Conservation (phyloP, 441 rosid species). For the Melastoma candidum region DNA sequence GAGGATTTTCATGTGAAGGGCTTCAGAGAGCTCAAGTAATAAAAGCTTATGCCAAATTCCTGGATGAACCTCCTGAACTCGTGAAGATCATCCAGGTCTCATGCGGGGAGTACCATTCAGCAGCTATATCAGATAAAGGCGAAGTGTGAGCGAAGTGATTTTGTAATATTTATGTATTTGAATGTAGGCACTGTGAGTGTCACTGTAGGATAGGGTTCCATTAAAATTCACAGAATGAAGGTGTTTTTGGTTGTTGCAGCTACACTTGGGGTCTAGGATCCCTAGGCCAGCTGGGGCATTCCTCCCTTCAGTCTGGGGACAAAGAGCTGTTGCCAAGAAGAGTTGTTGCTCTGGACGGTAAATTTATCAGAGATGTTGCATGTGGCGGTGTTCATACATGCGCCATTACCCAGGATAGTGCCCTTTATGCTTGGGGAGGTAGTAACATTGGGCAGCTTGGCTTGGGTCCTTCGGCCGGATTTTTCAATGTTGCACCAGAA, state of each 20-base stretch:
- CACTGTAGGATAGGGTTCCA: conserved; percentile 37
- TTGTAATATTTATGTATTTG: conserved; percentile 32
- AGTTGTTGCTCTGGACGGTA: conserved; percentile 77
- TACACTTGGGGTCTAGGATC: conserved; percentile 96
- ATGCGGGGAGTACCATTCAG: conserved; percentile 95
- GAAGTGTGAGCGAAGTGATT: conserved; percentile 87
- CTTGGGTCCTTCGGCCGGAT: conserved; percentile 51
- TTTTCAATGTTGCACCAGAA: conserved; percentile 42
- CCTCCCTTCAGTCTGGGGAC: conserved; percentile 79
- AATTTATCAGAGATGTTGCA: conserved; percentile 53
- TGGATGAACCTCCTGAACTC: conserved; percentile 90
- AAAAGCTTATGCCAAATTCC: conserved; percentile 72
- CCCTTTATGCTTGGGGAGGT: conserved; percentile 97
- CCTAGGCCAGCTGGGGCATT: conserved; percentile 93
- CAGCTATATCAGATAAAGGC: conserved; percentile 77
- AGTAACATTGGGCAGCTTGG: conserved; percentile 89
- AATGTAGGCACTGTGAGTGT: conserved; percentile 40
- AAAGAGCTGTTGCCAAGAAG: conserved; percentile 87
- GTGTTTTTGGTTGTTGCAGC: conserved; percentile 30
- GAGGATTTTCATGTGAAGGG: conserved; percentile 95
- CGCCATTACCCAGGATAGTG: conserved; percentile 60
- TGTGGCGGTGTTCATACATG: conserved; percentile 96
- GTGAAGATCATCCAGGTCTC: conserved; percentile 82
- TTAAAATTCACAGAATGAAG: neutral
- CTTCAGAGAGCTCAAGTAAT: conserved; percentile 70